Evolutionary conservation across 2,329 filamentous ascomycete genomes (phyloP).

Genomic region (Pestalotiopsis sp.): DNA sequence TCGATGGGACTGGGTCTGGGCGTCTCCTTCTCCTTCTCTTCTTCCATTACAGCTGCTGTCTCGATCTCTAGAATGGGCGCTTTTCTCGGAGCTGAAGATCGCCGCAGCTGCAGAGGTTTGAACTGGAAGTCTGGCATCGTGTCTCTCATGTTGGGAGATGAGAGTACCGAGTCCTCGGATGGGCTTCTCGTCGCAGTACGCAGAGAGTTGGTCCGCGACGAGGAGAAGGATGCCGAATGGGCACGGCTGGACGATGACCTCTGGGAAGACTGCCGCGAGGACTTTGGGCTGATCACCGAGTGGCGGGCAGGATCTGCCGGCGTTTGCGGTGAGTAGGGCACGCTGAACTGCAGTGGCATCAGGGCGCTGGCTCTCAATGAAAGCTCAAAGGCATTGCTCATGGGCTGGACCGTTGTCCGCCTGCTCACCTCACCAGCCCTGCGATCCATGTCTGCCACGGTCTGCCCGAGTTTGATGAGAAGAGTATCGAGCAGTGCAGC

Average conservation of each 20-base stretch:
- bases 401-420: slow-evolving; percentile 67
- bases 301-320: slow-evolving; percentile 19
- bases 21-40: slow-evolving; percentile 17
- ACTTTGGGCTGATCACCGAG: slow-evolving; percentile 7
- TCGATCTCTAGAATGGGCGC: slow-evolving; percentile 22
- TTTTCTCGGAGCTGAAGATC: slow-evolving; percentile 18
- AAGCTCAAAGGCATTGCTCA: slow-evolving; percentile 17
- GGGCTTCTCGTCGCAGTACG: slow-evolving; percentile 24
- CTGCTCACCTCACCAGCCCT: slow-evolving; percentile 83
- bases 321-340: slow-evolving; percentile 30
- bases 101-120: slow-evolving; percentile 20
- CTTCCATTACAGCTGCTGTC: slow-evolving; percentile 22
- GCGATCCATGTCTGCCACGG: slow-evolving; percentile 84
- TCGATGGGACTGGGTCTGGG: slow-evolving; percentile 22
- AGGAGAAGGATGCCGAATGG: slow-evolving; percentile 20
- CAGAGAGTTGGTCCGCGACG: slow-evolving; percentile 20
- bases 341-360: slow-evolving; percentile 28
- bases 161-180: slow-evolving; percentile 26
- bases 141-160: slow-evolving; percentile 27
- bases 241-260: slow-evolving; percentile 21
- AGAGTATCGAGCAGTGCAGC: slow-evolving; percentile 70
- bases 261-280: slow-evolving; percentile 8
- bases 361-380: slow-evolving; percentile 17
- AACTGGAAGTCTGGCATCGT: slow-evolving; percentile 32
- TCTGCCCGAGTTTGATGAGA: slow-evolving; percentile 72